A percentile compares a stretch with the other conserved stretches of the same genome.
Conservation (phyloP, 164 flowering plant species). For the Stephania yunnanensis region DNA sequence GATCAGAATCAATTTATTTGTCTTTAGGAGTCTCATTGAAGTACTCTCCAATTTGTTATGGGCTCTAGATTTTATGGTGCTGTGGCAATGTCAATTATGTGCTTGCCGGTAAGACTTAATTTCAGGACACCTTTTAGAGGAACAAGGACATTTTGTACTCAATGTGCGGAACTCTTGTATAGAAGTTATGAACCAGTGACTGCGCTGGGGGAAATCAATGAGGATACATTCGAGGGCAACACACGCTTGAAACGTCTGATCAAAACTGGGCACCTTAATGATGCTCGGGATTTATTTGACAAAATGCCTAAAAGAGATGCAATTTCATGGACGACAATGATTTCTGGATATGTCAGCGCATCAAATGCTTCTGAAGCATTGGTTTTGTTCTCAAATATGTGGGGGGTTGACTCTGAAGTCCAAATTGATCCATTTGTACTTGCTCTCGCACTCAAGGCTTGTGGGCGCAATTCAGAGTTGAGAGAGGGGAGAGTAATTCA, state of each 20-base stretch:
- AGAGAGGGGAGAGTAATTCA: slow-evolving; percentile 51
- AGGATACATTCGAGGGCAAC: slow-evolving; percentile 34
- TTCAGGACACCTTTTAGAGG: slow-evolving; percentile 24
- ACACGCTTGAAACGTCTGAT: slow-evolving; percentile 33
- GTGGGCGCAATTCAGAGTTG: slow-evolving; percentile 37
- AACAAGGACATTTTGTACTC: slow-evolving; percentile 17
- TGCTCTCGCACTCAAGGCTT: slow-evolving; percentile 68
- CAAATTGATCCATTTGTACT: slow-evolving; percentile 55
- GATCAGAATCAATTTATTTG: background rate
- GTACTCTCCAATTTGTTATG: background rate
- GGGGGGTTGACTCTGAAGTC: slow-evolving; percentile 41
- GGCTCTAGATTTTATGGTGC: background rate
- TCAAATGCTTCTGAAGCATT: slow-evolving; percentile 44
- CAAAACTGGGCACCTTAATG: slow-evolving; percentile 32
- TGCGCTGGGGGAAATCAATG: slow-evolving; percentile 8
- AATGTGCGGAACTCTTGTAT: slow-evolving; percentile 6
- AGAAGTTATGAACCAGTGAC: background rate
- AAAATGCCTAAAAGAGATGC: slow-evolving; percentile 64
- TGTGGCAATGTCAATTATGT: slow-evolving; percentile 13
- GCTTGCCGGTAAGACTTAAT: slow-evolving; percentile 20
- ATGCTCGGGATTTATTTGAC: slow-evolving; percentile 70
- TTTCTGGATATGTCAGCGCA: slow-evolving; percentile 55
- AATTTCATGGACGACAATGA: slow-evolving; percentile 67
- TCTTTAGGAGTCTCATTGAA: background rate
- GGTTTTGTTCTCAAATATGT: slow-evolving; percentile 45